Evolutionary conservation across 2,329 filamentous ascomycete genomes (phyloP).

Genomic region (Dothideomycetes sp.): DNA sequence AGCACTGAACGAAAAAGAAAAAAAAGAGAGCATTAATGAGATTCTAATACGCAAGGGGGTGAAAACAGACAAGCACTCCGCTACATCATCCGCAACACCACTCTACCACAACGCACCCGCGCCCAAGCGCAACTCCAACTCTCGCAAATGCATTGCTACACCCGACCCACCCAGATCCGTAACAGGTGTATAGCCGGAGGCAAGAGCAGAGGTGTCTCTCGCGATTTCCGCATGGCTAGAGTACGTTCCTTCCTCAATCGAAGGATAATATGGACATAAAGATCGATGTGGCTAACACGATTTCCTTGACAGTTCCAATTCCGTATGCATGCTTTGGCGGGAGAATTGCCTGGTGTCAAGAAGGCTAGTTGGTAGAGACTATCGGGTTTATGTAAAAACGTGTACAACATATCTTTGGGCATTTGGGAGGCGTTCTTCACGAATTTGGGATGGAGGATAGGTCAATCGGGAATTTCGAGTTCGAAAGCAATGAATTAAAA

Average conservation of each 20-base stretch:
- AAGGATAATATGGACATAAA: too few species aligned
- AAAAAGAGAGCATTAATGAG: not conserved
- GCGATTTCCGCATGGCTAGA: constrained; percentile 84
- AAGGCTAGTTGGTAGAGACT: constrained; percentile 88
- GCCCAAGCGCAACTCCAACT: constrained; percentile 90
- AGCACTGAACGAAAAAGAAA: not conserved
- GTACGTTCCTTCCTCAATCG: constrained; percentile 53
- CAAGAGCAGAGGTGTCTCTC: constrained; percentile 80
- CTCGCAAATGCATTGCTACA: constrained; percentile 93
- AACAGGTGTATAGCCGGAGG: constrained; percentile 90
- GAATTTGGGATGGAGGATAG: not conserved
- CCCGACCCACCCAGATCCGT: constrained; percentile 82
- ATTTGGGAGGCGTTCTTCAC: constrained; percentile 9
- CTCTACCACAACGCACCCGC: constrained; percentile 69
- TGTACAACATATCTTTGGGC: not conserved
- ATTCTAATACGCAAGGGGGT: not conserved
- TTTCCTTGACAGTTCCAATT: constrained; percentile 67
- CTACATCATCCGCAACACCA: constrained; percentile 90
- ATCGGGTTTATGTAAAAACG: too few species aligned
- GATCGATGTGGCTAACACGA: not conserved
- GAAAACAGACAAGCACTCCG: constrained; percentile 60
- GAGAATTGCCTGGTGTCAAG: constrained; percentile 81
- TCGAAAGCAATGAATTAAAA: constrained; percentile 4
- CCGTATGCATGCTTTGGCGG: constrained; percentile 75
- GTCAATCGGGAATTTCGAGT: not conserved